These are phyloP conservation scores for Isabelozyma rhagii DNA, from an alignment of 805 yeast genomes.

Conservation along the genomic window DNA sequence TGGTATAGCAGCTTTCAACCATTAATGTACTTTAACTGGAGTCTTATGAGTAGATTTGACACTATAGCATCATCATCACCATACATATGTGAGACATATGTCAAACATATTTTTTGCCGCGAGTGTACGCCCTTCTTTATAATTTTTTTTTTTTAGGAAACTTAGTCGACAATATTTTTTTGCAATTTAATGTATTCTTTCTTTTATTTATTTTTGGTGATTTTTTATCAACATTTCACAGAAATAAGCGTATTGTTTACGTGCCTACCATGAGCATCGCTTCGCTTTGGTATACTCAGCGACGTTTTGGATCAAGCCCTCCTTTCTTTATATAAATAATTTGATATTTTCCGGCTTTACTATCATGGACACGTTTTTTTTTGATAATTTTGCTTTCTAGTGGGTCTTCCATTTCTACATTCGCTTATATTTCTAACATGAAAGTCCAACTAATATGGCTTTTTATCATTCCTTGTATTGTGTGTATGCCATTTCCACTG, in stretches of 20 bases:
- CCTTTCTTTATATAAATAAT: too few relatives aligned
- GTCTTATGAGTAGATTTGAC: too few relatives aligned
- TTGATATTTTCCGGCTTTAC: too few relatives aligned
- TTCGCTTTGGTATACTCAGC: neutral
- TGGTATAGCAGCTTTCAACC: too few relatives aligned
- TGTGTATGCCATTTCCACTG: neutral
- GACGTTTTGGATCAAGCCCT: too few relatives aligned
- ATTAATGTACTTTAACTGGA: too few relatives aligned
- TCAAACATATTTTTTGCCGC: neutral
- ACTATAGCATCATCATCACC: neutral
- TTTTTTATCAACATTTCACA: neutral
- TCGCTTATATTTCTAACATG: neutral
- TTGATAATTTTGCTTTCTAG: too few relatives aligned
- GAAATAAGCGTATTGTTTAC: neutral
- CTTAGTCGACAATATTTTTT: neutral
- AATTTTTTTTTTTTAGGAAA: neutral
- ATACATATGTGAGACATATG: neutral
- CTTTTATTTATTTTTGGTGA: neutral
- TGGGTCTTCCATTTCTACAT: neutral
- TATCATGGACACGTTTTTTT: too few relatives aligned
- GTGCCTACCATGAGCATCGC: neutral
- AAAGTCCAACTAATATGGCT: neutral
- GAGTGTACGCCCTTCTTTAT: too few relatives aligned
- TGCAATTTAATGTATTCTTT: neutral
- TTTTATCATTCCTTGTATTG: neutral